Evolutionary conservation across 805 yeast species (phyloP).

Genomic region (Starmerella etchellsii): DNA sequence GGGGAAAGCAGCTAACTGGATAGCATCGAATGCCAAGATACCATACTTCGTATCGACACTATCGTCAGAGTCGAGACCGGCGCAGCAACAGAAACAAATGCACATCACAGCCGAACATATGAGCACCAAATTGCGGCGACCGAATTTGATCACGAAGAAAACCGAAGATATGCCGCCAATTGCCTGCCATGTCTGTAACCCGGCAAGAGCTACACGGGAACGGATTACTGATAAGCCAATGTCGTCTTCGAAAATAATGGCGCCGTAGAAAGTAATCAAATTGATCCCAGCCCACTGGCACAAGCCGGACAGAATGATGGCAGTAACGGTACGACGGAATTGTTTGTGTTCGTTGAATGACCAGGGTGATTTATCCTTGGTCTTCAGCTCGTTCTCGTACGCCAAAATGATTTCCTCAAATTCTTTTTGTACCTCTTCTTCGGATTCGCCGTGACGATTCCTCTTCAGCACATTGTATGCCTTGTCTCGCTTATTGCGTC

Average conservation of each 20-base stretch:
- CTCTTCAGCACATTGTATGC: constrained; percentile 17
- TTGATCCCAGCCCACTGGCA: constrained; percentile 40
- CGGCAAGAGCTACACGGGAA: constrained; percentile 35
- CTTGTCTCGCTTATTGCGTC: constrained; percentile 21
- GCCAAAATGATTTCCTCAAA: constrained; percentile 15
- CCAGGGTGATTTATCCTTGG: constrained; percentile 14
- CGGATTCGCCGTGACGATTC: constrained; percentile 10
- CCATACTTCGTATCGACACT: constrained; percentile 26
- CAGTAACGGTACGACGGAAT: constrained; percentile 31
- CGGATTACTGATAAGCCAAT: constrained; percentile 31
- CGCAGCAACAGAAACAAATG: constrained; percentile 20
- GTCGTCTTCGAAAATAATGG: constrained; percentile 35
- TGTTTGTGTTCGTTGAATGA: constrained; percentile 30
- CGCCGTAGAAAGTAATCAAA: constrained; percentile 45
- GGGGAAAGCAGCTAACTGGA: constrained; percentile 37
- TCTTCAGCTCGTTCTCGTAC: constrained; percentile 9
- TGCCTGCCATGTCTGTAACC: constrained; percentile 32
- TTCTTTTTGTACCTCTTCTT: constrained; percentile 11
- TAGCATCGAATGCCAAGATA: constrained; percentile 38
- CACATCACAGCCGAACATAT: constrained; percentile 28
- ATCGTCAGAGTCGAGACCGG: constrained; percentile 26
- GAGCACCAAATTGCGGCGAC: constrained; percentile 37
- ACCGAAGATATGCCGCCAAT: constrained; percentile 37
- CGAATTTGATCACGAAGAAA: constrained; percentile 39
- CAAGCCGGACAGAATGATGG: constrained; percentile 24